Evolutionary conservation across 805 yeast genomes (phyloP).

Genomic region (Ogataea trehaloabstinens): DNA sequence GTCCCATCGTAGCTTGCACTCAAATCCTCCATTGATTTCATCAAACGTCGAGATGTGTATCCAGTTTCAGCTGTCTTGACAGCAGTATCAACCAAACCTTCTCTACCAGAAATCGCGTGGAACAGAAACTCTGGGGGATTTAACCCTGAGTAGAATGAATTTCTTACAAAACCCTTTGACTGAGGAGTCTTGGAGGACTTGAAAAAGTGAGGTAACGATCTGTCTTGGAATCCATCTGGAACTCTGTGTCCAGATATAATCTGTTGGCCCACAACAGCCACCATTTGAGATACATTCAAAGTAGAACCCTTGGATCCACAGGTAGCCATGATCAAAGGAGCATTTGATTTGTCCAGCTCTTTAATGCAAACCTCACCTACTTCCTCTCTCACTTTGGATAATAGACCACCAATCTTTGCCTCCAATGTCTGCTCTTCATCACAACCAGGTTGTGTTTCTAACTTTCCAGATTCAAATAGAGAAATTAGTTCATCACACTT

Average conservation of each 20-base stretch:
- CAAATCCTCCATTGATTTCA: constrained; percentile 96
- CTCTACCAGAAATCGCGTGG: constrained; percentile 99
- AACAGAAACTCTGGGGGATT: constrained; percentile 96
- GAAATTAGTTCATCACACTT: constrained; percentile 90
- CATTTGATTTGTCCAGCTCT: constrained; percentile 85
- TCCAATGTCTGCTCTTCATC: constrained; percentile 97
- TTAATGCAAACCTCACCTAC: constrained; percentile 97
- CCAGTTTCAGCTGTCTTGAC: constrained; percentile 99
- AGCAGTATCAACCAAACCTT: constrained; percentile 98
- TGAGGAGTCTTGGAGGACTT: constrained; percentile 97
- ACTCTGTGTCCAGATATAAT: constrained; percentile 98
- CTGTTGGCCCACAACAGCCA: constrained; percentile 99
- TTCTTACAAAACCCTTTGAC: constrained; percentile 95
- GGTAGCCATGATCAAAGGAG: constrained; percentile 98
- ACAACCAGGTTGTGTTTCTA: constrained; percentile 99
- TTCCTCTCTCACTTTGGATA: constrained; percentile 97
- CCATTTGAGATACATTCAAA: constrained; percentile 98
- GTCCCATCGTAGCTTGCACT: constrained; percentile 92
- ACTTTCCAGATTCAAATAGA: constrained; percentile 73
- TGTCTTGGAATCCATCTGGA: constrained; percentile 99
- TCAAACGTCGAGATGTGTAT: constrained; percentile 95
- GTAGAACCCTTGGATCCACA: constrained; percentile 99
- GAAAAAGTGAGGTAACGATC: constrained; percentile 95
- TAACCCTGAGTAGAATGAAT: constrained; percentile 90
- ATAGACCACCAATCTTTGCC: constrained; percentile 93